Evolutionary conservation across 2,329 filamentous ascomycete species (phyloP).

Genomic region (Boeremia exigua): DNA sequence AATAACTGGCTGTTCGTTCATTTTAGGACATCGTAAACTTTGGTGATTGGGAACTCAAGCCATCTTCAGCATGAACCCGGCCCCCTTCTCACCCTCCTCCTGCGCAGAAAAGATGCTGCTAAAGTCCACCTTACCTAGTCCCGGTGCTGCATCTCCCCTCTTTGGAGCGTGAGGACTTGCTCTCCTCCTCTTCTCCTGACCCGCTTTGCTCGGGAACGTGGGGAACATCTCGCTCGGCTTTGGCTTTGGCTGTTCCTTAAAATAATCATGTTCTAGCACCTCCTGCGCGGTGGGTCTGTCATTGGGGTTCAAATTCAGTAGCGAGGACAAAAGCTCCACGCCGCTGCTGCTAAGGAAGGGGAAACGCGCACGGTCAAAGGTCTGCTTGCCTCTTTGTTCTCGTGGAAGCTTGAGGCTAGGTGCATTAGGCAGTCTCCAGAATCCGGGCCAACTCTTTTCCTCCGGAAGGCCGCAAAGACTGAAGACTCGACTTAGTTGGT

Average conservation of each 20-base stretch:
- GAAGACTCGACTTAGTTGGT: constrained; percentile 82
- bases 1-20: background rate
- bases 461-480: constrained; percentile 86
- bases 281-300: constrained; percentile 73
- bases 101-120: constrained; percentile 57
- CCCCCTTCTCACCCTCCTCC: constrained; percentile 56
- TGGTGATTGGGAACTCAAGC: constrained; percentile 15
- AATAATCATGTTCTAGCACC: constrained; percentile 82
- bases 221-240: constrained; percentile 94
- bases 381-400: constrained; percentile 45
- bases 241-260: constrained; percentile 84
- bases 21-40: background rate
- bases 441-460: constrained; percentile 82
- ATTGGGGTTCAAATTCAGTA: constrained; percentile 78
- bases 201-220: constrained; percentile 94
- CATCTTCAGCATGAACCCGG: constrained; percentile 53
- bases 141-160: constrained; percentile 66
- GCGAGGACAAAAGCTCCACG: constrained; percentile 68
- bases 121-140: constrained; percentile 55
- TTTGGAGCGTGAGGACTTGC: constrained; percentile 83
- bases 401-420: constrained; percentile 71
- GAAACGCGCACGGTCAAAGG: constrained; percentile 77
- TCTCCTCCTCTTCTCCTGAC: constrained; percentile 79
- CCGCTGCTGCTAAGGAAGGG: constrained; percentile 81
- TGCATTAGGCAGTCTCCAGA: constrained; percentile 86